phyloP scores from a whole-genome alignment of 768 basidiomycete species.

The Russula sp. region DNA sequence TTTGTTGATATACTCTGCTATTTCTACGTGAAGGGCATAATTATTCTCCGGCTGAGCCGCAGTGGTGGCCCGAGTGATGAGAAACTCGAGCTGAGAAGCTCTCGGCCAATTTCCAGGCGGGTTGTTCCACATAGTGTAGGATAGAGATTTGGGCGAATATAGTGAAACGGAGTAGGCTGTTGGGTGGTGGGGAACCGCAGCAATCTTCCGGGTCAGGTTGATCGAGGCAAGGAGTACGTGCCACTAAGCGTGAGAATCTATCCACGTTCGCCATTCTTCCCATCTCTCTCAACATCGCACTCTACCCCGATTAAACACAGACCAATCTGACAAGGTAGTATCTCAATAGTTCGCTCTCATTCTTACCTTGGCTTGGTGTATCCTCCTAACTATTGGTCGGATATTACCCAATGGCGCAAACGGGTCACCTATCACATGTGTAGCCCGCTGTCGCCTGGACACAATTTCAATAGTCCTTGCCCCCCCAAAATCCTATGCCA shows the following conservation, averaged over 20 bases:
- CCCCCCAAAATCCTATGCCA: no score
- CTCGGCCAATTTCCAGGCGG: slow-evolving; percentile 36
- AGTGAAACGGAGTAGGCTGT: background rate
- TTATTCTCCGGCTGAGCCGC: slow-evolving; percentile 83
- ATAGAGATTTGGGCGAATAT: background rate
- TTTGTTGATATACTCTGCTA: slow-evolving; percentile 85
- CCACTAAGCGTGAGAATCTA: background rate
- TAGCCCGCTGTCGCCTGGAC: no score
- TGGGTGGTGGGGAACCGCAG: background rate
- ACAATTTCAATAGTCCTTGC: no score
- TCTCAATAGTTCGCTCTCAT: no score
- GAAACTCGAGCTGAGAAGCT: slow-evolving; percentile 57
- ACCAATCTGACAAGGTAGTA: no score
- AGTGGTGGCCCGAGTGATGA: slow-evolving; percentile 80
- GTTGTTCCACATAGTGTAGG: slow-evolving; percentile 18
- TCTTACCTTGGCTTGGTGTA: no score
- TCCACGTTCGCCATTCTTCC: background rate
- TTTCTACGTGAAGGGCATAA: slow-evolving; percentile 85
- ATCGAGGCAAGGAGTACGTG: background rate
- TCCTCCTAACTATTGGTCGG: no score
- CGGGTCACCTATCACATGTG: no score
- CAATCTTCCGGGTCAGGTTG: background rate
- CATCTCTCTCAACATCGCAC: background rate
- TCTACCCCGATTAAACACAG: no score
- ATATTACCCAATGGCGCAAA: no score